These are phyloP conservation scores for Rhizophagus sp. DNA, from an alignment of 192 early-diverging fungal species.

Conservation along the genomic window DNA sequence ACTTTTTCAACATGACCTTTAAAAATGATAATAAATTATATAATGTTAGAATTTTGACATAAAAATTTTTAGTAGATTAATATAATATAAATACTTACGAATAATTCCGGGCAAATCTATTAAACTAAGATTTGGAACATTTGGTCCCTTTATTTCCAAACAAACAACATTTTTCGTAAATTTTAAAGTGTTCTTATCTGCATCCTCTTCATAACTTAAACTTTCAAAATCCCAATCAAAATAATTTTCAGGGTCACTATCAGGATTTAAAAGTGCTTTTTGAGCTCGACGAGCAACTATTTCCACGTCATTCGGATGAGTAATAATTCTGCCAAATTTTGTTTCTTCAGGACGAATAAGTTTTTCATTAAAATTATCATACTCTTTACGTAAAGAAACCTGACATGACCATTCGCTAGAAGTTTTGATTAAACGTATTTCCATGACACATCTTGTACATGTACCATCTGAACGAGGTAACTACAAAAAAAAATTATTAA, in stretches of 20 bases:
- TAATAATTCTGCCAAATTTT: slow-evolving; percentile 40
- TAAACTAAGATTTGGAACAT: slow-evolving; percentile 52
- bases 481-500: not conserved
- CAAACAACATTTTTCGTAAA: slow-evolving; percentile 56
- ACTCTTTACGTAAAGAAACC: slow-evolving; percentile 51
- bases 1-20: slow-evolving; percentile 11
- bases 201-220: slow-evolving; percentile 43
- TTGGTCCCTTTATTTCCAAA: slow-evolving; percentile 53
- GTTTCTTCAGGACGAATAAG: slow-evolving; percentile 40
- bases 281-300: slow-evolving; percentile 50
- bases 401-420: slow-evolving; percentile 42
- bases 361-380: slow-evolving; percentile 34
- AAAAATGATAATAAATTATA: not conserved
- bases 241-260: not conserved
- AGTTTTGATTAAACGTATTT: slow-evolving; percentile 45
- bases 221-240: slow-evolving; percentile 8
- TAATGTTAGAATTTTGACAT: too few relatives aligned
- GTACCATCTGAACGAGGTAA: slow-evolving; percentile 54
- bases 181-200: slow-evolving; percentile 46
- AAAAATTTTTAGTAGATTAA: not conserved
- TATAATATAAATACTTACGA: slow-evolving; percentile 37
- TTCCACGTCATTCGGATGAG: slow-evolving; percentile 40
- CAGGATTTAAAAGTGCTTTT: slow-evolving; percentile 59
- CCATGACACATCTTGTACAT: slow-evolving; percentile 58
- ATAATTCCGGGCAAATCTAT: slow-evolving; percentile 67